Conservation (phyloP, 164 flowering plant species). For the Vitis rupestris region DNA sequence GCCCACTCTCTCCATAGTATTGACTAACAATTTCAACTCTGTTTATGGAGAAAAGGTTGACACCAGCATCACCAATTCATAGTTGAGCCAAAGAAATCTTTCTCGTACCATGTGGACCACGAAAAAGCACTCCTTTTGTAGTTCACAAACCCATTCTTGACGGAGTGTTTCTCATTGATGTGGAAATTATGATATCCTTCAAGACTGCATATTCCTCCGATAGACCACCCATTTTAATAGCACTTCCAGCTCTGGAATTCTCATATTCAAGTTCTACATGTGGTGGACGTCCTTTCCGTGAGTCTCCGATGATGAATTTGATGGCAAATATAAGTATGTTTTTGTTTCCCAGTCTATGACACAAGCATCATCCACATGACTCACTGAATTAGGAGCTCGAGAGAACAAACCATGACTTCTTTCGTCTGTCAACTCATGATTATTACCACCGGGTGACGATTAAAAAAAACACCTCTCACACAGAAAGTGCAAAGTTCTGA, state of each 20-base stretch:
- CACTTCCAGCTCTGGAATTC: conserved; percentile 17
- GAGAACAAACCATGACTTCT: conserved; percentile 2
- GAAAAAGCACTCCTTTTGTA: conserved; percentile 13
- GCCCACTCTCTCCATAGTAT: conserved; percentile 46
- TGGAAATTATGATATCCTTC: conserved; percentile 61
- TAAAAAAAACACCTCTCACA: too few species aligned
- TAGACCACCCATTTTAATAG: conserved; percentile 71
- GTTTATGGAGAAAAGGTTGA: too few species aligned
- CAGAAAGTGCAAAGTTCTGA: too few species aligned
- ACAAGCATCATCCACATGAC: conserved; percentile 39
- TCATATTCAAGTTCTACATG: conserved; percentile 16
- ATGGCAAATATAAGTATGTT: conserved; percentile 37
- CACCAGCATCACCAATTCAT: too few species aligned
- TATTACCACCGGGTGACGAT: conserved; percentile 13
- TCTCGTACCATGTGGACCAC: too few species aligned
- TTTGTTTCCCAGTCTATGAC: conserved; percentile 46
- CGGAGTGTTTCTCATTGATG: conserved; percentile 42
- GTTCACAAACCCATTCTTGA: conserved; percentile 80
- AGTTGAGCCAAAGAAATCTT: too few species aligned
- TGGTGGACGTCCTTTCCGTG: conserved; percentile 10
- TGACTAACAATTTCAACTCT: too few species aligned
- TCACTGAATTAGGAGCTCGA: conserved; percentile 15
- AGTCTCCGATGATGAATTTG: background rate
- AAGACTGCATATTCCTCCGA: conserved; percentile 64
- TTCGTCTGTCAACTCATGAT: conserved; percentile 16